A percentile compares a stretch with the other conserved stretches of the same genome.
Evolutionary conservation across 495 filamentous ascomycete genomes (phyloP).

Genomic region (Talaromyces stipitatus): DNA sequence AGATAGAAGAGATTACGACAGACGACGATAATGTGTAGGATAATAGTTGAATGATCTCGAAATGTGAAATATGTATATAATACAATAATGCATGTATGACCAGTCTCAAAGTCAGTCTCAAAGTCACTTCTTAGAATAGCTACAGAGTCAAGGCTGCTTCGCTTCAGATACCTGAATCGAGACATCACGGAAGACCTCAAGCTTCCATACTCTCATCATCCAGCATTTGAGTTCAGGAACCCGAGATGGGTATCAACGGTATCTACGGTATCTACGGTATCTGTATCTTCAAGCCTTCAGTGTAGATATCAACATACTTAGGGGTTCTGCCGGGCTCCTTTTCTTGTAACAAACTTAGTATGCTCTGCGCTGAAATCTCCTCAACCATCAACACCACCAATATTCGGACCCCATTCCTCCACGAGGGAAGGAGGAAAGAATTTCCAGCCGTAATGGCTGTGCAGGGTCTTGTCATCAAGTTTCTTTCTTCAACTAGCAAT

Average conservation of each 20-base stretch:
- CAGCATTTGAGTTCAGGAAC: neutral
- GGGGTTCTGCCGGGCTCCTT: no score
- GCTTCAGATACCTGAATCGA: neutral
- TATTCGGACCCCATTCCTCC: neutral
- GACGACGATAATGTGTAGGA: constrained; percentile 14
- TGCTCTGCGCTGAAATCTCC: neutral
- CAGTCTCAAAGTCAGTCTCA: neutral
- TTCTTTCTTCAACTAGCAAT: no score
- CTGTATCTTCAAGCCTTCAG: no score
- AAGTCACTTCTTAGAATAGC: no score
- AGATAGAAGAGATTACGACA: constrained; percentile 3
- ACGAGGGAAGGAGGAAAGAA: neutral
- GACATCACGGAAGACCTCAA: neutral
- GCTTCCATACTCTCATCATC: neutral
- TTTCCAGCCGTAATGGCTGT: neutral
- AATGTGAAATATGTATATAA: neutral
- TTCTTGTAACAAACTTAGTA: neutral
- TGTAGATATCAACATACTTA: no score
- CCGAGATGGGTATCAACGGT: no score
- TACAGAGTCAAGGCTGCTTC: neutral
- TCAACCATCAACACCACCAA: neutral
- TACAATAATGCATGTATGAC: neutral
- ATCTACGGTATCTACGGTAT: no score
- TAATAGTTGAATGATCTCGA: neutral
- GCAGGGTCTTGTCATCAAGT: neutral